Base-by-base conservation (phyloP, 2,329 filamentous ascomycete genomes). In the Diplodia intermedia region DNA sequence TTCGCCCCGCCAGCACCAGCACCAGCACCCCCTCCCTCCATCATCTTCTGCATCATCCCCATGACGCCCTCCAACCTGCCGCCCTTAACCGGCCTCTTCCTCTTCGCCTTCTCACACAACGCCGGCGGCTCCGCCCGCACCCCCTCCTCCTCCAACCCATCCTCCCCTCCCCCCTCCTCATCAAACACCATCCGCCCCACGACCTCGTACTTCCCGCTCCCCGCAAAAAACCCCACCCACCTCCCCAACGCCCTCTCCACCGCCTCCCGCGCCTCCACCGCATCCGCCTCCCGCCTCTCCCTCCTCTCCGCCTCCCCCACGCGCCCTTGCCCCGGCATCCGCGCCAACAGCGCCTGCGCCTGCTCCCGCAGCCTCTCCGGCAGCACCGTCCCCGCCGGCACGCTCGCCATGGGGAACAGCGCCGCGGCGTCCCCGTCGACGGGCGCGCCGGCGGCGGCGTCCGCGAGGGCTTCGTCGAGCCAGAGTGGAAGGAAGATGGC, bases 21-120 rank as follows among this genome's bases (percentile, higher is more conserved):
- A 7, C 23, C 23, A 31, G 20, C 57, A 2, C 38, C 57, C 18
- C 11, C 43, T 1, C 23, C 50, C 4, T 31, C 62, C 62, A 40
- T 55, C 62, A 65, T 43, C 62, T 65, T 65, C 49, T 31, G 14
- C 62, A 65, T 31, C 49, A 54, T 29, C 0, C 62, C 62, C 62
- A 65, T 65, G 15, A 55, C 18, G 12, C 14, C 67, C 61, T 75
- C 73, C 69, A 76, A 53, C 69, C 71, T 75, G 4, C 74, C 74
- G 18, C 73, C 73, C 67, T 74, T 74, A 12, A 73, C 70, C 68
- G 73, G 73, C 69, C 72, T 69, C 72, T 75, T 75, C 72, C 74
- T 71, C 72, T 71, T 71, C 20, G 74, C 74, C 68, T 67, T 70
- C 65, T 71, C 71, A 40, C 74, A 76, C 29, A 65, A 9, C 26